Base-by-base conservation (phyloP, 441 rosid species). In the Adansonia gregorii region DNA sequence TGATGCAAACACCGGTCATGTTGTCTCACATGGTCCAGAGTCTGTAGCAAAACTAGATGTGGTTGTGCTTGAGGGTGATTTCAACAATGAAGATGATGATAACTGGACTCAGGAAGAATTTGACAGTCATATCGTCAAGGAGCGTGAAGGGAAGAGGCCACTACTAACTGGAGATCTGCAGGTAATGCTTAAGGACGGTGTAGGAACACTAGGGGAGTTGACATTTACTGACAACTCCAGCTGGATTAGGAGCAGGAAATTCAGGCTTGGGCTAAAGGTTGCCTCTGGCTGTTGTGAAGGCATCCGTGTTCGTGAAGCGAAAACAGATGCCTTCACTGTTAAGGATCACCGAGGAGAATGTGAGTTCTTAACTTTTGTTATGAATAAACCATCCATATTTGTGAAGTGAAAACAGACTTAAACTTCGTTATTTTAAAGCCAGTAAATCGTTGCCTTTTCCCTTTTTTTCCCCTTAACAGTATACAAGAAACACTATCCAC, bases 141-240 rank as follows among this genome's bases (percentile, higher is more conserved):
- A 93, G 84, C 94, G 94, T 66, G 97, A 91, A 75, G 97, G 97
- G 61, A 93, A 91, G 84, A 86, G 97, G 75, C 97, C 97, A 5
- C 77, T 93, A 45, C 81, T 93, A 86, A 88, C 92, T 12, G 97
- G 95, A 51, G 97, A 93, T 8, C 76, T 93, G 88, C 92, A 89
- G 72, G 89, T 91, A 72, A 83, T 82, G 9, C 93, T 93, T 46
- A 89, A 91, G 81, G 95, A 93, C 55, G 95, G 97, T 20, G 90
- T 89, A 22, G 97, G 97, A 76, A 89, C 95, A 5, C 78, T 93
- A 0, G 97, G 97, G 54, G 97, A 91, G 12, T 87, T 93, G 60
- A 89, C 87, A 69, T 91, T 93, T 76, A 91, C 95, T 0, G 97
- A 93, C 79, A 93, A 93, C 84, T 93, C 94, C 14, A 93, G 97